phyloP scores from a whole-genome alignment of 1,284 basidiomycete genomes.

The Leccinum insolens region DNA sequence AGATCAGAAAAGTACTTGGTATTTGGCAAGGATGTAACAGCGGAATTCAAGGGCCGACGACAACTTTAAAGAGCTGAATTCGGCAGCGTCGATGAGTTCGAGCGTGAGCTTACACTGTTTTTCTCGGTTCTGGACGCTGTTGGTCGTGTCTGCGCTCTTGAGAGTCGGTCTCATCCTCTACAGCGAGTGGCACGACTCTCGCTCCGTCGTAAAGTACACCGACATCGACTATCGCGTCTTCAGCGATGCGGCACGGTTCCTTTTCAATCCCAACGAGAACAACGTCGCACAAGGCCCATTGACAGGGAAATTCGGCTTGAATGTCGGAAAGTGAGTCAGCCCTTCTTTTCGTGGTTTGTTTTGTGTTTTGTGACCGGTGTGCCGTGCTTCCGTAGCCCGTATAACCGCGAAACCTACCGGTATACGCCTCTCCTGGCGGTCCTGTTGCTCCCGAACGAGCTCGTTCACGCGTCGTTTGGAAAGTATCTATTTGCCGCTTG shows the following conservation, averaged over 20 bases:
- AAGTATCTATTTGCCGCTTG: constrained; percentile 89
- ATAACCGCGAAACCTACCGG: constrained; percentile 91
- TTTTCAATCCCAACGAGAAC: constrained; percentile 49
- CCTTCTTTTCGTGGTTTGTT: neutral
- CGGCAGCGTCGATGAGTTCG: constrained; percentile 13
- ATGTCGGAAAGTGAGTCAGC: constrained; percentile 68
- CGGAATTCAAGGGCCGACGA: neutral
- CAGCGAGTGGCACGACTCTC: constrained; percentile 87
- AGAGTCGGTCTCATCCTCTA: constrained; percentile 78
- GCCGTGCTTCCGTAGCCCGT: constrained; percentile 65
- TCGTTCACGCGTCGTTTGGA: constrained; percentile 82
- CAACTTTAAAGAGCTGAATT: neutral
- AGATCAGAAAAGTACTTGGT: too few relatives aligned
- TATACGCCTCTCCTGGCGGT: constrained; percentile 95
- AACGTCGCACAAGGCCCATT: constrained; percentile 68
- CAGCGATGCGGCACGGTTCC: constrained; percentile 83
- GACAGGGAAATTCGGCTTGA: constrained; percentile 38
- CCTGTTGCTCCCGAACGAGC: constrained; percentile 78
- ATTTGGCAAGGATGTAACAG: too few relatives aligned
- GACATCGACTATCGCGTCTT: constrained; percentile 98
- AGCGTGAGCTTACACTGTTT: constrained; percentile 11
- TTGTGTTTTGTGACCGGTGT: constrained; percentile 8
- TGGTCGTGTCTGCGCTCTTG: constrained; percentile 58
- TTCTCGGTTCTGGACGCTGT: constrained; percentile 54
- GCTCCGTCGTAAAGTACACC: constrained; percentile 89